phyloP scores from a whole-genome alignment of 495 filamentous ascomycete genomes.

The Hypoxylon lienhwacheense region DNA sequence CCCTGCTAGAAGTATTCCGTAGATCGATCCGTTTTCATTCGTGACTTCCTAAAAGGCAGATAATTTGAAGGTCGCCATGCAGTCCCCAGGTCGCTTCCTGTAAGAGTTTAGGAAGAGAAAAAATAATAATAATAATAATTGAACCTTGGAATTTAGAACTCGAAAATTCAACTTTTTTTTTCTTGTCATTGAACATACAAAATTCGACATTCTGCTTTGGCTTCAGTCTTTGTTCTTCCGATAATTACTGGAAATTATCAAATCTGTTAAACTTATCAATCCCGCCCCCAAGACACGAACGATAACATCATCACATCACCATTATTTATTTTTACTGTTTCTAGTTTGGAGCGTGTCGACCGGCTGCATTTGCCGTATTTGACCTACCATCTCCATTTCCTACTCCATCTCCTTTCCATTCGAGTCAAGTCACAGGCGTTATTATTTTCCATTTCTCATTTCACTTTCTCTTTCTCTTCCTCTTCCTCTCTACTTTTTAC shows the following conservation, averaged over 20 bases:
- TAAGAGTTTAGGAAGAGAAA: slow-evolving; percentile 4
- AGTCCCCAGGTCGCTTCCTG: background rate
- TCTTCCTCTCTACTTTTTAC: no score
- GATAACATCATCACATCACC: slow-evolving; percentile 30
- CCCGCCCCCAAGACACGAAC: slow-evolving; percentile 21
- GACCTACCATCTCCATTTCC: slow-evolving; percentile 9
- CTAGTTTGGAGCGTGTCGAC: no score
- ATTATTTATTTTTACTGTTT: slow-evolving; percentile 19
- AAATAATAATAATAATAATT: slow-evolving; percentile 6
- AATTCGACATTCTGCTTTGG: slow-evolving; percentile 8
- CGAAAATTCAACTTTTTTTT: background rate
- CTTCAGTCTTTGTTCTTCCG: slow-evolving; percentile 7
- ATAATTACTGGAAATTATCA: background rate
- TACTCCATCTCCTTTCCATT: no score
- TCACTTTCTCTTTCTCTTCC: no score
- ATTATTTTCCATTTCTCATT: no score
- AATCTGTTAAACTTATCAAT: slow-evolving; percentile 14
- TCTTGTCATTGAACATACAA: background rate
- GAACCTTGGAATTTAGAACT: slow-evolving; percentile 2
- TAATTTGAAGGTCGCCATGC: slow-evolving; percentile 9
- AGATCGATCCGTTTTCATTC: slow-evolving; percentile 13
- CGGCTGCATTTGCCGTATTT: slow-evolving; percentile 16
- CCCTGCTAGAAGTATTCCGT: background rate
- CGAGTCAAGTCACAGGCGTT: no score
- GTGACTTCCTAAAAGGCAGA: slow-evolving; percentile 18